Base-by-base conservation (phyloP, 2,329 filamentous ascomycete genomes). In the Phaeoacremonium minimum region DNA sequence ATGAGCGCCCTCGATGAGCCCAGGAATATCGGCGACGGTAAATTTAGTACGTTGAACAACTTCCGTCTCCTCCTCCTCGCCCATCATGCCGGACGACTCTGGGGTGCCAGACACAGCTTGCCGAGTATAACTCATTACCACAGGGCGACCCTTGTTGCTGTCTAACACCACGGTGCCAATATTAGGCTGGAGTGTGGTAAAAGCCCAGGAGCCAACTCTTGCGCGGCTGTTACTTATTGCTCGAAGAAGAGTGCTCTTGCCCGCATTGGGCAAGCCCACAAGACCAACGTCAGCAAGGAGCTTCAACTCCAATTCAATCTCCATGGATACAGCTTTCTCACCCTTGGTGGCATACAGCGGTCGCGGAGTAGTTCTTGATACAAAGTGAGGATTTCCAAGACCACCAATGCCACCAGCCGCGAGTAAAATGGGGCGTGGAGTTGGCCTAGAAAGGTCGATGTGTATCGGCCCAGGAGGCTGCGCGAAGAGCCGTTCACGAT, bases 91-190 rank as follows among this genome's bases (percentile, higher is more conserved):
- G 19, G 46, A 19, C 28, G 37, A 34, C 45, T 50, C 42, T 33
- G 47, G 46, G 51, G 22, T 26, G 22, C 9, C 22, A 2, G 22
- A n/a, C 7, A 40, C 30, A 8, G 41, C 42, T 26, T 44, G 42
- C 5, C 55, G 52, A 36, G 55, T 58, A 28, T 49, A 57, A 35
- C 61, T 63, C 30, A 57, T 60, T 31, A 75, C 59, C 6, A 65
- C 38, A 2, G 89, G 87, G 0, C 87, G 79, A 3, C 90, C 88
- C 40, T 80, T 82, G 64, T 93, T 78, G 56, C 90, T 79, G 59
- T 98, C 93, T 9, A 98, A 75, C 12, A 97, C 84, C 6, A 98
- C 88, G 1, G 93, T 98, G 34, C 93, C 93, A 37, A 98, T 94
- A 49, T 95, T 96, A 4, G 93, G 93, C 48, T 90, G 84, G 7